These are phyloP conservation scores for Rhodotorula babjevae DNA, from an alignment of 768 basidiomycete species.

Conservation along the genomic window DNA sequence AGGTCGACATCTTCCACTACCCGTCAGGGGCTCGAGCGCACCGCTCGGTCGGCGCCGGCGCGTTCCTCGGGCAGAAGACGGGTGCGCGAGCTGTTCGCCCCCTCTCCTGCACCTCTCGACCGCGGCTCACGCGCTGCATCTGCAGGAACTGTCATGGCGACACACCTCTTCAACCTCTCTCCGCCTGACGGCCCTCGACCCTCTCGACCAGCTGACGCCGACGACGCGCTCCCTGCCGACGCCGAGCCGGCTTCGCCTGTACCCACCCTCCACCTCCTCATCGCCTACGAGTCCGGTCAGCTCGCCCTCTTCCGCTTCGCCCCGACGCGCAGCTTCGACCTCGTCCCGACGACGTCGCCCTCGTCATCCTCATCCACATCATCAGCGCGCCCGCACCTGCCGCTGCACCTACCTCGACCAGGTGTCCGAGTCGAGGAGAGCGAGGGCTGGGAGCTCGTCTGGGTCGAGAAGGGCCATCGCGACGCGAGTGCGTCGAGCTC, in stretches of 20 bases:
- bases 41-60: constrained; percentile 70
- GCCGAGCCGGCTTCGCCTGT: not conserved
- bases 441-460: constrained; percentile 45
- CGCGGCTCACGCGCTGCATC: not conserved
- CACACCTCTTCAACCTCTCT: constrained; percentile 57
- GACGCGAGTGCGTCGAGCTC: constrained; percentile 47
- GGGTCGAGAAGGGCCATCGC: constrained; percentile 48
- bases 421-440: constrained; percentile 20
- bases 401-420: not conserved
- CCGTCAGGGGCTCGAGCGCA: constrained; percentile 67
- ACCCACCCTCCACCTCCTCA: constrained; percentile 56
- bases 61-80: constrained; percentile 51
- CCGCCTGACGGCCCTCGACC: not conserved
- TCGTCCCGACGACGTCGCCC: too few relatives aligned
- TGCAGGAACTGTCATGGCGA: constrained; percentile 84
- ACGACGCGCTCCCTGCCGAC: too few relatives aligned
- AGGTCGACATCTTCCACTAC: constrained; percentile 85
- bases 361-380: not conserved
- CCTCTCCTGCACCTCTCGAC: constrained; percentile 4
- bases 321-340: not conserved
- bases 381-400: too few relatives aligned
- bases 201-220: not conserved
- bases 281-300: constrained; percentile 81
- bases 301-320: constrained; percentile 57
- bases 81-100: constrained; percentile 48